phyloP scores from a whole-genome alignment of 2,329 filamentous ascomycete genomes.

The Phyllosticta citriasiana region DNA sequence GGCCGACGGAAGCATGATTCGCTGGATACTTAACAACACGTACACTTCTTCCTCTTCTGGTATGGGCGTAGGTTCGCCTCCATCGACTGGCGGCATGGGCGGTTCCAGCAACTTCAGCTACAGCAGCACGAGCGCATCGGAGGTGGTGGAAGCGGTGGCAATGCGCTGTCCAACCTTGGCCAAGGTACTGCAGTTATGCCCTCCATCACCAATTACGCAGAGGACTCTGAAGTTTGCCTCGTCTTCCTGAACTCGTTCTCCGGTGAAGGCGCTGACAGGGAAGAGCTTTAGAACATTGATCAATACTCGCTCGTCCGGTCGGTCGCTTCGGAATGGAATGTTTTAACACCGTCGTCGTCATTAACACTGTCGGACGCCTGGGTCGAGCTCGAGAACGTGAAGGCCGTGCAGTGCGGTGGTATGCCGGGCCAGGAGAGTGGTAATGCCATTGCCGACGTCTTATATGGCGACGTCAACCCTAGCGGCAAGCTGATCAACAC shows the following conservation, averaged over 20 bases:
- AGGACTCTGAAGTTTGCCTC: slow-evolving; percentile 3
- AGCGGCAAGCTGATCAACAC: slow-evolving; percentile 81
- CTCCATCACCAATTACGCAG: slow-evolving; percentile 2
- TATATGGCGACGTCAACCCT: slow-evolving; percentile 69
- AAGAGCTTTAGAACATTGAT: slow-evolving; percentile 1
- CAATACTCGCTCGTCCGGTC: slow-evolving; percentile 54
- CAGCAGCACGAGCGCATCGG: neutral
- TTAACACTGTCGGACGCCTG: slow-evolving; percentile 22
- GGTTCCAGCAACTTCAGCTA: neutral
- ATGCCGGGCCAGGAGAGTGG: slow-evolving; percentile 53
- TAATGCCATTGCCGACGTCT: slow-evolving; percentile 66
- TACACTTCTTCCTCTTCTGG: slow-evolving; percentile 1
- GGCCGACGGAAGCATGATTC: slow-evolving; percentile 25
- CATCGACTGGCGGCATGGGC: neutral
- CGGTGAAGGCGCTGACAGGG: slow-evolving; percentile 6
- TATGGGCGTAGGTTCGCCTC: neutral
- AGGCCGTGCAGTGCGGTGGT: slow-evolving; percentile 3
- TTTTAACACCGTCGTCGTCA: slow-evolving; percentile 55
- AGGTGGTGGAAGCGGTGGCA: slow-evolving; percentile 1
- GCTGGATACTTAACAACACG: slow-evolving; percentile 8
- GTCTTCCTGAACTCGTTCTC: slow-evolving; percentile 10
- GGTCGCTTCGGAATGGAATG: slow-evolving; percentile 52
- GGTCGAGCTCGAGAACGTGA: slow-evolving; percentile 8
- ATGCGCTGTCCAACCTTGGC: neutral
- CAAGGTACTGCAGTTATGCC: slow-evolving; percentile 5